Base-by-base conservation (phyloP, 305 asterid genomes). In the Fraxinus dipetala region DNA sequence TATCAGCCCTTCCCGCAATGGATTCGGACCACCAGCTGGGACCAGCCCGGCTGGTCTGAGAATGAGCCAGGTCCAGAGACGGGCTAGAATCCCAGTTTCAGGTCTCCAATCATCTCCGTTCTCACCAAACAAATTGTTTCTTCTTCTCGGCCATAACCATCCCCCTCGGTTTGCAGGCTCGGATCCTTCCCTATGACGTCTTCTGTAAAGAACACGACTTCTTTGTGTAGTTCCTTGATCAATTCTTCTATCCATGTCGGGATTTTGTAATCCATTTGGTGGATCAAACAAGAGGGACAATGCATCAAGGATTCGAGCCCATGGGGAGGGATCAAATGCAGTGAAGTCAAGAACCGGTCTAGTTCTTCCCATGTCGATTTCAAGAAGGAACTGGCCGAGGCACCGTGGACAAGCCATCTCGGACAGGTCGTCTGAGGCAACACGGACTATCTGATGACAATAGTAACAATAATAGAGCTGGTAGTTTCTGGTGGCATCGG, bases 381-480 rank as follows among this genome's bases (percentile, higher is more conserved):
- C 90, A 13, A 78, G 74, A 31, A 93, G 90, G 78, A 95, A 92
- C 72, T 87, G 90, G 8, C 96, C 96, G 3, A 59, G 86, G 86
- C 99, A 95, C 14, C 92, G 90, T 0, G 97, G 98, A 22, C 99
- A 95, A 26, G 85, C 35, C 36, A 87, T 14, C 45, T 85, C 89
- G 5, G 93, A 83, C 0, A 92, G 88, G 20, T 81, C 81, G 3
- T 83, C 86, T 0, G 91, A 70, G n/a, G 92, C 85, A 31, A 87
- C 81, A 69, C 93, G 85, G 31, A 90, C 95, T 11, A 90, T 80
- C 8, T 90, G 92, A 84, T 93, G 98, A 88, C 98, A 95, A 63
- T 95, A 94, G 85, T 93, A 93, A 75, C 99, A 95, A 97, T 97
- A 93, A 76, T 91, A 93, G 80, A 85, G 85, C 81, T 51, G 90